Percentiles rank a stretch among this genome's conserved stretches.
These are phyloP conservation scores for Discostella pseudostelligera DNA, from an alignment of 108 stramenopile genomes.

Conservation along the genomic window DNA sequence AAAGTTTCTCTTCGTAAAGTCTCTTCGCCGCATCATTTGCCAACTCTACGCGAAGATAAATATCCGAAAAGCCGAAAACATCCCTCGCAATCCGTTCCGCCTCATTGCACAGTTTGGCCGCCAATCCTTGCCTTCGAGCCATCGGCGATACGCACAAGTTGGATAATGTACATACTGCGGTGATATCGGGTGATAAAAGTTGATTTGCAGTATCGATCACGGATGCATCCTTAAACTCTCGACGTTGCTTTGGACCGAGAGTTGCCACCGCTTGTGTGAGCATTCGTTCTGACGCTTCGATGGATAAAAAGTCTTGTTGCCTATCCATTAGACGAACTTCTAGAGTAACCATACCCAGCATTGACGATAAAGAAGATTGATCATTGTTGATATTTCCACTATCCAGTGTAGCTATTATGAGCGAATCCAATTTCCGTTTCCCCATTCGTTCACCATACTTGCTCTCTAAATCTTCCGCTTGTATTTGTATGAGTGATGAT, in stretches of 20 bases:
- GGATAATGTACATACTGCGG: conserved; percentile 54
- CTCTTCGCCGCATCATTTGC: conserved; percentile 57
- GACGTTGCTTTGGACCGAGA: conserved; percentile 61
- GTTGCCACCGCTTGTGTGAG: conserved; percentile 58
- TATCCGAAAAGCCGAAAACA: conserved; percentile 45
- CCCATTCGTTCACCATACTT: conserved; percentile 73
- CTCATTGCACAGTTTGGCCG: conserved; percentile 50
- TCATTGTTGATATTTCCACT: conserved; percentile 10
- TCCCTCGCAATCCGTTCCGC: conserved; percentile 54
- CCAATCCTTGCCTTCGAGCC: conserved; percentile 58
- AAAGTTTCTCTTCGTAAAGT: conserved; percentile 60
- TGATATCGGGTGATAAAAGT: conserved; percentile 46
- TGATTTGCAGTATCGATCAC: conserved; percentile 48
- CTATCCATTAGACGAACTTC: conserved; percentile 49
- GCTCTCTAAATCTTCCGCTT: conserved; percentile 49
- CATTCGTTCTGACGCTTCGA: conserved; percentile 49
- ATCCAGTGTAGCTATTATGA: conserved; percentile 42
- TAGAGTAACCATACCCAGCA: conserved; percentile 56
- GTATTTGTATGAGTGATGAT: conserved; percentile 40
- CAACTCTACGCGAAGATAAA: conserved; percentile 60
- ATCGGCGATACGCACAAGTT: conserved; percentile 62
- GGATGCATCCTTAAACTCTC: conserved; percentile 61
- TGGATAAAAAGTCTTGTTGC: conserved; percentile 34
- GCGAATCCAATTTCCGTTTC: conserved; percentile 47
- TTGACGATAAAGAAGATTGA: conserved; percentile 11